phyloP scores from a whole-genome alignment of 75 land plant genomes.

The Cryptomeria japonica region DNA sequence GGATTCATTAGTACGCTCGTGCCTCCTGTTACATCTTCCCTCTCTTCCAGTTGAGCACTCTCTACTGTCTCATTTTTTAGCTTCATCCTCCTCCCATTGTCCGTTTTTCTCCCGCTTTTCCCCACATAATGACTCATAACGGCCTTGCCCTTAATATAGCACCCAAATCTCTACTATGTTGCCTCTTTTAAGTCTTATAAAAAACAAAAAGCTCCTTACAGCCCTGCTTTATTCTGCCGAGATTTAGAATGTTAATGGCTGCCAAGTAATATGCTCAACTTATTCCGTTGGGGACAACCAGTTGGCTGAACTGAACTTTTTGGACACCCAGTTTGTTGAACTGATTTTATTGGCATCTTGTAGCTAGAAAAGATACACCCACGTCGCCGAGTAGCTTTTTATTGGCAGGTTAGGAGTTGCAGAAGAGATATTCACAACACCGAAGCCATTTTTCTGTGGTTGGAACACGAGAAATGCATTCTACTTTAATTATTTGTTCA shows the following conservation, averaged over 20 bases:
- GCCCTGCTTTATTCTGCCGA: neutral
- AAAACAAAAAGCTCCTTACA: neutral
- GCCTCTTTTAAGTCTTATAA: neutral
- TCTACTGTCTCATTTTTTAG: neutral
- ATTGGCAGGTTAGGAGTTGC: neutral
- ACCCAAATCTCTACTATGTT: neutral
- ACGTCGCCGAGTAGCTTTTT: neutral
- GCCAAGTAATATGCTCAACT: neutral
- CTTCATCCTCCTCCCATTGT: neutral
- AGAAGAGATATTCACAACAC: neutral
- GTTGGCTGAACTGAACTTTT: neutral
- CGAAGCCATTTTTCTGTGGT: neutral
- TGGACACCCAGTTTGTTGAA: neutral
- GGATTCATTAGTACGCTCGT: constrained; percentile 12
- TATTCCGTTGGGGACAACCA: neutral
- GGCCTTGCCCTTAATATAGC: neutral
- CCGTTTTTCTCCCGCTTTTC: neutral
- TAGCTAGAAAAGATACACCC: neutral
- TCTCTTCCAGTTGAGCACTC: neutral
- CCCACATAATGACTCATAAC: neutral
- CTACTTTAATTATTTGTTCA: neutral
- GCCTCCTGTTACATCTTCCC: constrained; percentile 13
- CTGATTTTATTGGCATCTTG: neutral
- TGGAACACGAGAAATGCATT: neutral
- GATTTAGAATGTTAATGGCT: neutral